These are phyloP conservation scores for Microdochium nivale DNA, from an alignment of 2,329 filamentous ascomycete genomes.

Conservation along the genomic window DNA sequence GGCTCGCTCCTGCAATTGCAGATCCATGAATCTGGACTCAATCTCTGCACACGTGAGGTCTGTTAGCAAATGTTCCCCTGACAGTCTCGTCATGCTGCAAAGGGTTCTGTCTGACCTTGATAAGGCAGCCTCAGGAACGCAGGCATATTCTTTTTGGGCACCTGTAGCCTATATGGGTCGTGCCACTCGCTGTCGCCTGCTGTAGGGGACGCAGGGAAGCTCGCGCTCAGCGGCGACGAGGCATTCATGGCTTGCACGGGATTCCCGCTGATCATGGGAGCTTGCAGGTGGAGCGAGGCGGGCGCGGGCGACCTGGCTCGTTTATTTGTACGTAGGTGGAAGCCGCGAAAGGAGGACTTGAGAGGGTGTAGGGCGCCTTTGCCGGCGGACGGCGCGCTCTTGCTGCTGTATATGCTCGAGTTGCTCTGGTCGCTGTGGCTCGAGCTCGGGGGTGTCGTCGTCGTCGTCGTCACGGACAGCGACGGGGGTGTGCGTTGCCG, in stretches of 20 bases:
- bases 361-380: constrained; percentile 5
- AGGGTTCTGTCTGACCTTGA: constrained; percentile 30
- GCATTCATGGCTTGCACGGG: constrained; percentile 26
- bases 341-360: constrained; percentile 31
- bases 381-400: not conserved
- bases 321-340: constrained; percentile 37
- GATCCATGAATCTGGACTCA: constrained; percentile 40
- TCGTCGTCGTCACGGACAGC: constrained; percentile 12
- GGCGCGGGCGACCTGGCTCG: constrained; percentile 33
- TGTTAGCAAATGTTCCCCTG: constrained; percentile 3
- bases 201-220: constrained; percentile 3
- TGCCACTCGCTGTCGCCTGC: constrained; percentile 15
- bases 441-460: constrained; percentile 13
- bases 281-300: constrained; percentile 9
- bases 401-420: not conserved
- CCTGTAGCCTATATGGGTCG: constrained; percentile 1
- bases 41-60: constrained; percentile 28
- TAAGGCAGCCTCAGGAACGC: constrained; percentile 42
- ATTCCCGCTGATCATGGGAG: constrained; percentile 7
- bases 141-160: constrained; percentile 26
- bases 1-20: constrained; percentile 43
- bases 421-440: constrained; percentile 9
- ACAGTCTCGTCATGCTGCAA: not conserved
- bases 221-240: constrained; percentile 13
- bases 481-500: not conserved